Evolutionary conservation across 2,329 filamentous ascomycete genomes (phyloP), one percentile per base, ranked within the genome.

Genomic region (Fusarium beomiforme): DNA sequence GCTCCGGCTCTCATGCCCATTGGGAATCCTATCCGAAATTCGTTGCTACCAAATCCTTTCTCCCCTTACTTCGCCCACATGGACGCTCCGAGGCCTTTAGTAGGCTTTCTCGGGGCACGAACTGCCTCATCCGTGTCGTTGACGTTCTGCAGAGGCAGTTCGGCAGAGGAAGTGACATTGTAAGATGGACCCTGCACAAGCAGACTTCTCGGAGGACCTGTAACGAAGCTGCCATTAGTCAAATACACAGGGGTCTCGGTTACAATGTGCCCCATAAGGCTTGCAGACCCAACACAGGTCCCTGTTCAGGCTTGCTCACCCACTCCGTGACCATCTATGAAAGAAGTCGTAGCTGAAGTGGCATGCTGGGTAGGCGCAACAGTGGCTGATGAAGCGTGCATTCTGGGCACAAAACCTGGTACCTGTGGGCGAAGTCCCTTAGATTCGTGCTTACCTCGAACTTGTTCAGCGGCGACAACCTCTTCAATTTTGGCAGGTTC

Each of bases 381-480:
- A 24, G 21, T 50, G 31, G 31, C 33, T 51, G 21, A 23, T 17
- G 17, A 21, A 9, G 21, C 31, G 4, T 39, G 17, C 33, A 51
- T 12, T 39, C 10, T 37, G 13, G 47, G 33, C 31, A 59, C 46
- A 31, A 76, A 73, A 8, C 55, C 60, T 23, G 65, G 60, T 31
- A 71, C 74, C 34, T 76, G 53, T 11, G 74, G 72, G n/a, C 64
- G 62, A 65, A 76, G 69, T 12, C 17, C 23, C 26, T 56, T 33
- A n/a, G 43, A 36, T 43, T 61, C 54, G 26, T n/a, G 47, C 53
- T 76, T 68, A 65, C 71, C 59, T 69, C 42, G 36, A 46, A 36
- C 43, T 33, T 62, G 46, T 26, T 55, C 24, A 10, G 26, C 42
- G 6, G 39, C n/a, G 43, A 33, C 26, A 23, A 16, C 16, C 17